These are phyloP conservation scores for Paradendryphiella salina DNA, from an alignment of 2,329 filamentous ascomycete genomes.

Conservation along the genomic window DNA sequence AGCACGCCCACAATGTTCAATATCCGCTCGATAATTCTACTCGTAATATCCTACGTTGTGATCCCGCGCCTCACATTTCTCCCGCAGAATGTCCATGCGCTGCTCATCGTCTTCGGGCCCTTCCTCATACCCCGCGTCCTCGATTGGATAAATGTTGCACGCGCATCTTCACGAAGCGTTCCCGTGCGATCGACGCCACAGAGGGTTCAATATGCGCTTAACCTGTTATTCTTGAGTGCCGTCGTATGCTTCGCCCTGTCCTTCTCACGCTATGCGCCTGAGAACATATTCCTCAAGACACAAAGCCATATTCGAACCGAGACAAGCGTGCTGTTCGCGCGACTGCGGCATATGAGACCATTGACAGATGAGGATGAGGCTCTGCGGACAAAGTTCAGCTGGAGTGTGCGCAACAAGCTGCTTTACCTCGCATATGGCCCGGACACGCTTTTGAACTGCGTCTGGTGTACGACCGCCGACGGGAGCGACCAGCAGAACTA, in stretches of 20 bases:
- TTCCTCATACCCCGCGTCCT: constrained; percentile 69
- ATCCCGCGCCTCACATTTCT: constrained; percentile 47
- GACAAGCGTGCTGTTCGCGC: constrained; percentile 80
- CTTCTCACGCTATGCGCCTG: constrained; percentile 68
- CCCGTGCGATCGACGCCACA: constrained; percentile 61
- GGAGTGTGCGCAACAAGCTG: constrained; percentile 66
- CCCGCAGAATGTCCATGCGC: constrained; percentile 36
- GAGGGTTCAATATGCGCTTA: constrained; percentile 60
- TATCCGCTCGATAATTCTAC: constrained; percentile 37
- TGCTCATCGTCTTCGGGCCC: constrained; percentile 65
- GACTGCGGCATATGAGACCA: constrained; percentile 64
- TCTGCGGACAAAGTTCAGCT: constrained; percentile 67
- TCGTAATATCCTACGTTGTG: constrained; percentile 42
- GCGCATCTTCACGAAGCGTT: constrained; percentile 47
- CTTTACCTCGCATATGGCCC: constrained; percentile 86
- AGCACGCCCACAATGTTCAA: constrained; percentile 36
- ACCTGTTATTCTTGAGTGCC: constrained; percentile 61
- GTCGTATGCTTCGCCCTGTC: constrained; percentile 62
- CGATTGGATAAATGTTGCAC: constrained; percentile 63
- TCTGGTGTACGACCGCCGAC: constrained; percentile 70
- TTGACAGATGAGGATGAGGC: constrained; percentile 65
- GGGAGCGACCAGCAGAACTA: constrained; percentile 69
- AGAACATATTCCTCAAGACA: constrained; percentile 80
- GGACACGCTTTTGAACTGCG: constrained; percentile 70
- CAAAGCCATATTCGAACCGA: constrained; percentile 81